Conservation (phyloP, 169 alveolate genomes). For the Eimeria falciformis region DNA sequence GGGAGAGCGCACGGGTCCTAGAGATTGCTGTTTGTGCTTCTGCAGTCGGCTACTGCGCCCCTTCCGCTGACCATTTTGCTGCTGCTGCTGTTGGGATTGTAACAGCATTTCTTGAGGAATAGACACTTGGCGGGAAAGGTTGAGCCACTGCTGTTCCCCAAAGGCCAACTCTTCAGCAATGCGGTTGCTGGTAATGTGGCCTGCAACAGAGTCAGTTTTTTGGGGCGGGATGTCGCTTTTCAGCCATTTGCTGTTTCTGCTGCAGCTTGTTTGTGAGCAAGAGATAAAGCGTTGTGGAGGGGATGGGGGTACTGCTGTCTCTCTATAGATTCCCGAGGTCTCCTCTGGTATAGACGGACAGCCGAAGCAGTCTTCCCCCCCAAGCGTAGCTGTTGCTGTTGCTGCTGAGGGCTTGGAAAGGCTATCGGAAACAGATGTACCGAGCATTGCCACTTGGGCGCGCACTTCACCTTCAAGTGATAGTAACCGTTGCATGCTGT, state of each 20-base stretch:
- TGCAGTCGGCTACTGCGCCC: not conserved
- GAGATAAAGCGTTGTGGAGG: conserved; percentile 65
- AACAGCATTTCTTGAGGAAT: conserved; percentile 18
- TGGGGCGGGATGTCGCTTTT: not conserved
- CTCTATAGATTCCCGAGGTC: not conserved
- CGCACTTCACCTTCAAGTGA: conserved; percentile 37
- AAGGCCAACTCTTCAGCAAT: not conserved
- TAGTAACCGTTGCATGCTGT: conserved; percentile 22
- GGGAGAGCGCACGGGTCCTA: too few relatives aligned
- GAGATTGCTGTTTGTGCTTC: too few relatives aligned
- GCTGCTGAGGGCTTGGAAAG: not conserved
- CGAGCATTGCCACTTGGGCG: conserved; percentile 45
- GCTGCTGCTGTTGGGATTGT: not conserved
- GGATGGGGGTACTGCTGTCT: conserved; percentile 7
- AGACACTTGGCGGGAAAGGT: conserved; percentile 31
- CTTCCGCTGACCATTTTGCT: not conserved
- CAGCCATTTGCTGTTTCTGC: not conserved
- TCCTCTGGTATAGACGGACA: conserved; percentile 57
- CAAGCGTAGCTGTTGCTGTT: not conserved
- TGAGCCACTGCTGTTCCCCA: conserved; percentile 65
- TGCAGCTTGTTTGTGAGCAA: conserved; percentile 19
- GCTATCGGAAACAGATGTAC: not conserved
- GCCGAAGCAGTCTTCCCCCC: not conserved
- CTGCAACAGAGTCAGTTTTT: not conserved
- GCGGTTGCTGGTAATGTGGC: not conserved